Evolutionary conservation across 2,329 filamentous ascomycete species (phyloP).

Genomic region (Bipolaris zeicola): DNA sequence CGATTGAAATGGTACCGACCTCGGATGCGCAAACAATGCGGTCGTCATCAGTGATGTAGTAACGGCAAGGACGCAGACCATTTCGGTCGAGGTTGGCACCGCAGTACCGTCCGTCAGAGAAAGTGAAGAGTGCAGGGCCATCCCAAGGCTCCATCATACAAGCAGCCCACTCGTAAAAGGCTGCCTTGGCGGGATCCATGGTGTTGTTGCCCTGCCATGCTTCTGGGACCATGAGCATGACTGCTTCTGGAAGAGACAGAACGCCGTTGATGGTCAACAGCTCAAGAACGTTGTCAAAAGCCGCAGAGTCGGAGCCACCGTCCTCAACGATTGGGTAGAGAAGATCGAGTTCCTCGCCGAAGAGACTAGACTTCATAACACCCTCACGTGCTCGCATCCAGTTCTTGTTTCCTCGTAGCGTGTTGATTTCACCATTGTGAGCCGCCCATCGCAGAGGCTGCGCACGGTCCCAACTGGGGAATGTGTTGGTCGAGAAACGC

Average conservation of each 20-base stretch:
- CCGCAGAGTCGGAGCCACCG: constrained; percentile 93
- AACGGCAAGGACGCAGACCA: constrained; percentile 91
- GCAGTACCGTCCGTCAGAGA: constrained; percentile 94
- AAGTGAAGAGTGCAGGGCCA: constrained; percentile 93
- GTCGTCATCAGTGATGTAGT: constrained; percentile 96
- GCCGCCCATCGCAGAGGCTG: constrained; percentile 96
- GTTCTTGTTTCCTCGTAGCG: constrained; percentile 96
- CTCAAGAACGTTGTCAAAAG: constrained; percentile 96
- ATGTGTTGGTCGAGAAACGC: constrained; percentile 97
- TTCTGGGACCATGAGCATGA: constrained; percentile 98
- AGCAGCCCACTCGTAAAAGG: constrained; percentile 98
- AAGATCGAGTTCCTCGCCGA: constrained; percentile 86
- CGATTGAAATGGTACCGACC: constrained; percentile 89
- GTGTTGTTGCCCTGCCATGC: constrained; percentile 93
- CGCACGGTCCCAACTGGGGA: constrained; percentile 96
- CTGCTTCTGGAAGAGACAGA: constrained; percentile 89
- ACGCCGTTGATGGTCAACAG: constrained; percentile 94
- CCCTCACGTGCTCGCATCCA: constrained; percentile 99
- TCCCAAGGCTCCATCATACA: constrained; percentile 99
- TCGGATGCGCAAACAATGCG: constrained; percentile 97
- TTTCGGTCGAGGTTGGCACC: constrained; percentile 97
- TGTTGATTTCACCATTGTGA: constrained; percentile 99
- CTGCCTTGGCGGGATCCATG: constrained; percentile 94
- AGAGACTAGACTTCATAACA: constrained; percentile 89
- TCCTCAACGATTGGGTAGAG: constrained; percentile 96